Percentiles rank a stretch among this genome's conserved stretches.
These are phyloP conservation scores for Trichoderma sp. DNA, from an alignment of 2,329 filamentous ascomycete genomes.

Conservation along the genomic window DNA sequence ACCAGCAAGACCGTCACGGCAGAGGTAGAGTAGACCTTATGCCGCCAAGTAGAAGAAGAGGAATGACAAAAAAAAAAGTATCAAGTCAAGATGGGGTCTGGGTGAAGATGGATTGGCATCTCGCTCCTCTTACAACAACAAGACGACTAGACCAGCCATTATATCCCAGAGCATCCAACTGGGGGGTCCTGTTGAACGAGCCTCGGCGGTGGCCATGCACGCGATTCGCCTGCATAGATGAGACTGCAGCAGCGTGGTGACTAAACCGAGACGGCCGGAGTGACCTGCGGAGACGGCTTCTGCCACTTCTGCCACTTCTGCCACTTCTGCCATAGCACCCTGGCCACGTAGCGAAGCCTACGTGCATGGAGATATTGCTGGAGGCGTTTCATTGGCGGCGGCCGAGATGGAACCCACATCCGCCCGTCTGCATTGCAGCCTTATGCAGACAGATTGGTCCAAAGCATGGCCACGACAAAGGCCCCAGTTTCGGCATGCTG, in stretches of 20 bases:
- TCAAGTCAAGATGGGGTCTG: conserved; percentile 3
- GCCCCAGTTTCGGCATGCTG: background rate
- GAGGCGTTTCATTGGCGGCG: conserved; percentile 7
- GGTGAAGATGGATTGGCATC: conserved; percentile 16
- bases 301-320: background rate
- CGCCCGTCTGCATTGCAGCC: conserved; percentile 19
- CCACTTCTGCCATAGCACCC: conserved; percentile 1
- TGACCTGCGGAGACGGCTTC: background rate
- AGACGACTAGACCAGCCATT: conserved; percentile 4
- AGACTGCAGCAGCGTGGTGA: background rate
- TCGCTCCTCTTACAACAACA: background rate
- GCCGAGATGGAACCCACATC: background rate
- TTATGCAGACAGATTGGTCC: conserved; percentile 16
- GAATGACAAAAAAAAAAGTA: background rate
- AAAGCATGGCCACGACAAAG: conserved; percentile 16
- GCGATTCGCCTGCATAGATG: conserved; percentile 16
- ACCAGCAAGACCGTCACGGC: background rate
- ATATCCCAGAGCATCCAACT: background rate
- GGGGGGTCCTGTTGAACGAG: background rate
- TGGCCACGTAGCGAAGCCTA: conserved; percentile 17
- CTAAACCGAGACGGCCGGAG: background rate
- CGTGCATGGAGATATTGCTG: conserved; percentile 18
- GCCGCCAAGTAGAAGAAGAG: background rate
- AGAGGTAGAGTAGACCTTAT: background rate
- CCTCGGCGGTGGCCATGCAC: conserved; percentile 1